Base-by-base conservation (phyloP, 2,329 filamentous ascomycete genomes). In the Penicillium freii region DNA sequence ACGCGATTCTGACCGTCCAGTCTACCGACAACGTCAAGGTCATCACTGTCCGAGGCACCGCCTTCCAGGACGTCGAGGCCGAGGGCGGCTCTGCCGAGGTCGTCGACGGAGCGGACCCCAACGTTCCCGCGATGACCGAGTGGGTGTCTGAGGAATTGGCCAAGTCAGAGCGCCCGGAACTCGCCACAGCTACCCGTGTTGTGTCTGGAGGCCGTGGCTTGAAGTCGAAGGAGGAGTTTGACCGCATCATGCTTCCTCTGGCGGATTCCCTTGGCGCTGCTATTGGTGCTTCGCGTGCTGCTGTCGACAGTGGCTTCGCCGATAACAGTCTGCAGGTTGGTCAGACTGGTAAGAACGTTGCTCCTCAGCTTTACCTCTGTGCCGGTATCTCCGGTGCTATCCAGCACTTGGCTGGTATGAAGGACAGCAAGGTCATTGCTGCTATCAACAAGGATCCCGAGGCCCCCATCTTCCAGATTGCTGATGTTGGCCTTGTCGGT, bases 391-490 rank as follows among this genome's bases (percentile, higher is more conserved):
- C 91, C 9, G 94, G 94, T 53, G 94, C 94, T 23, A 99, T 99
- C 67, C 94, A 99, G 79, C 94, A 99, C 81, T 78, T 99, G 77
- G 94, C 94, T 33, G 94, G 94, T 73, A 99, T 99, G 94, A 99
- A 99, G 84, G 94, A 99, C 73, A 97, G 92, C 81, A 99, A 99
- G 81, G 94, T 99, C 58, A 99, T 99, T 79, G 94, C 93, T 23
- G 91, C 91, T 15, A 97, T 99, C 73, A 99, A 99, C 83, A 99
- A 99, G 81, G 94, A 99, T 72, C 81, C 87, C 5, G 94, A 99
- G 76, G 94, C 94, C 56, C 94, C 94, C 31, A 99, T 99, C 68
- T 99, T 99, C 83, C 94, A 99, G 78, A 87, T 99, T 58, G 94
- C 94, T 5, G 94, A 99, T 77, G 92, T 97, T 53, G 94, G 94